Evolutionary conservation across 257 asterid species (phyloP).

Genomic region (Petrea volubilis): DNA sequence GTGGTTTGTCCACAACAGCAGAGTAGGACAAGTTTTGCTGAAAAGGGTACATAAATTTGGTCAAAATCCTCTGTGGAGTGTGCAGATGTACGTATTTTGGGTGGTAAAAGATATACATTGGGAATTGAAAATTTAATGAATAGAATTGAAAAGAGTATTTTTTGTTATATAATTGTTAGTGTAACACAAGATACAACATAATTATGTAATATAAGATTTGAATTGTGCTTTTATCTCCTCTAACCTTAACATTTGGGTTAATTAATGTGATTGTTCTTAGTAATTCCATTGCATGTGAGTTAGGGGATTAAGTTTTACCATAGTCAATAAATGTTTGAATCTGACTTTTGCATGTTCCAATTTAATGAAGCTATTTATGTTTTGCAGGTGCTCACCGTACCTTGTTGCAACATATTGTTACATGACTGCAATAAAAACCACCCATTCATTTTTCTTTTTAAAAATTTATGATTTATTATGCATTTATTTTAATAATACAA

Average conservation of each 20-base stretch:
- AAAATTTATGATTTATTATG: no score
- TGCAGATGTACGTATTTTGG: not conserved
- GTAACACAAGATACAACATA: no score
- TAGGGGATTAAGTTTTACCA: not conserved
- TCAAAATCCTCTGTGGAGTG: slow-evolving; percentile 9
- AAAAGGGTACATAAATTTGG: slow-evolving; percentile 9
- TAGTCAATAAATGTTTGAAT: not conserved
- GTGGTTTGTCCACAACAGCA: not conserved
- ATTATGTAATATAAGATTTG: no score
- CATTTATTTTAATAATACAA: no score
- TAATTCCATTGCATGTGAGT: slow-evolving; percentile 5
- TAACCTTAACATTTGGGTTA: not conserved
- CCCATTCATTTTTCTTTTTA: not conserved
- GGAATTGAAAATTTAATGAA: slow-evolving; percentile 38
- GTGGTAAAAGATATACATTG: slow-evolving; percentile 40
- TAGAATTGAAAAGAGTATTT: slow-evolving; percentile 19
- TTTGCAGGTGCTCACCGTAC: slow-evolving; percentile 8
- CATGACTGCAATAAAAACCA: not conserved
- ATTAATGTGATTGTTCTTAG: slow-evolving; percentile 14
- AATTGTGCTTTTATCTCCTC: no score
- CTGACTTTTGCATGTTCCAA: not conserved
- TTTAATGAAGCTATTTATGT: slow-evolving; percentile 11
- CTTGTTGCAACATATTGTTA: no score
- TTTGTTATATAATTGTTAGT: no score
- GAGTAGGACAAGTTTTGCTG: not conserved